Base-by-base conservation (phyloP, 2,329 filamentous ascomycete genomes). In the Sporothrix dimorphospora region DNA sequence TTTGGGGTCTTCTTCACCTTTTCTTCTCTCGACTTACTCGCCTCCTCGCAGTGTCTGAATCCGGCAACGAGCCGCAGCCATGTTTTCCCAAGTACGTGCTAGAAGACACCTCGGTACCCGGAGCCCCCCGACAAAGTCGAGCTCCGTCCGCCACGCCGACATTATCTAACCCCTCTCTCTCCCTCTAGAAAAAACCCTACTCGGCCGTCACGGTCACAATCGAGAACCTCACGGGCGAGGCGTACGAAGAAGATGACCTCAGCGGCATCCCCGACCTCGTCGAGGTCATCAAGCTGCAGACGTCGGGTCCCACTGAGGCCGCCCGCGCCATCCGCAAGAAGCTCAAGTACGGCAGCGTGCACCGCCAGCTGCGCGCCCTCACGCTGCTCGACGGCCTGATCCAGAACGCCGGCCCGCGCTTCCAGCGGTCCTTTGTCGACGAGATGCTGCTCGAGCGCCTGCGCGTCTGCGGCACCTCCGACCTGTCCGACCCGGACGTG, bases 341-440 rank as follows among this genome's bases (percentile, higher is more conserved):
- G 85, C 89, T 99, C 87, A 99, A 99, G 84, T 98, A 99, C 82
- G 96, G 96, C 77, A 97, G 90, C 78, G 87, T 93, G n/a, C 95
- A 98, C 81, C 91, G 94, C 67, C 96, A 99, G 81, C 86, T 98
- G 45, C 90, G 96, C 73, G 92, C 96, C 47, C 87, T 99, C 27
- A 91, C 92, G 12, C 91, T 99, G 67, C 88, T 99, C 1, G 96
- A 99, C 80, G 94, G 93, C 55, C 86, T 99, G 51, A 96, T 99
- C 73, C 93, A 98, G 79, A 99, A 99, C 83, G 94, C 94, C 2
- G 95, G 95, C 1, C 86, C 91, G 14, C 89, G 91, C 14, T 98
- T 98, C 79, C 92, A 98, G 81, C 90, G 93, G 66, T 88, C 89
- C 19, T 97, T 98, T 80, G 92, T 91, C 11, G 95, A 99, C 78